Conservation (phyloP, 2,329 filamentous ascomycete species). For the Ceratocystis alfenasii region DNA sequence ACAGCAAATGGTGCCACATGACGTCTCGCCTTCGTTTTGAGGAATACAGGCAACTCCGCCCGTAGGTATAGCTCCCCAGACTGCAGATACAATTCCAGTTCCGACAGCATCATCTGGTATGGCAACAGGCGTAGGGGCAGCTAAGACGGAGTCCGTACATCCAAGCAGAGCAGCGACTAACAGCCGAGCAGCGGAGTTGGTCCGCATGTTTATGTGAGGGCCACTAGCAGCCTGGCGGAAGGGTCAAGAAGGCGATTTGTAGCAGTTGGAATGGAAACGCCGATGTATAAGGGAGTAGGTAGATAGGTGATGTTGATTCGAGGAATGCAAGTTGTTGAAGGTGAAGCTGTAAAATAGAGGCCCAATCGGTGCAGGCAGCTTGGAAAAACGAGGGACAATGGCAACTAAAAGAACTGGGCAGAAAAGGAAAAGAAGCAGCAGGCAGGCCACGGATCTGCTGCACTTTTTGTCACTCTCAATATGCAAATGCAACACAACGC, state of each 20-base stretch:
- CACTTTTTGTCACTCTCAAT: conserved; percentile 4
- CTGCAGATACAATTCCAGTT: conserved; percentile 45
- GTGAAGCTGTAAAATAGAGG: neutral
- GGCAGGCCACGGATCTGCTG: neutral
- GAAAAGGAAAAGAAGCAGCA: neutral
- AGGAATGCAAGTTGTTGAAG: neutral
- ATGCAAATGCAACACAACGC: conserved; percentile 8
- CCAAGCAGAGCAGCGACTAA: conserved; percentile 12
- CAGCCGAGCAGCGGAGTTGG: conserved; percentile 8
- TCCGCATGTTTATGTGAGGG: neutral
- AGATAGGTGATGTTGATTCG: neutral
- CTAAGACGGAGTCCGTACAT: conserved; percentile 13
- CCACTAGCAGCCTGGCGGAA: neutral
- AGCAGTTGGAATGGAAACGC: conserved; percentile 4
- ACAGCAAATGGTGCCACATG: conserved; percentile 61
- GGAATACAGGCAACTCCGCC: conserved; percentile 40
- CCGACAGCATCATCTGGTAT: conserved; percentile 27
- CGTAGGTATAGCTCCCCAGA: conserved; percentile 35
- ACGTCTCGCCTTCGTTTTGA: conserved; percentile 40
- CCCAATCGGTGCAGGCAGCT: neutral
- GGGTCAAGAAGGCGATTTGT: neutral
- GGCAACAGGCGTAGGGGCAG: conserved; percentile 15
- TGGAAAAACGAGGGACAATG: neutral
- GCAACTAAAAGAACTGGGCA: neutral
- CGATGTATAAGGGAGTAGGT: neutral